Conservation (phyloP, 1,284 basidiomycete genomes). For the Tilletia indica region DNA sequence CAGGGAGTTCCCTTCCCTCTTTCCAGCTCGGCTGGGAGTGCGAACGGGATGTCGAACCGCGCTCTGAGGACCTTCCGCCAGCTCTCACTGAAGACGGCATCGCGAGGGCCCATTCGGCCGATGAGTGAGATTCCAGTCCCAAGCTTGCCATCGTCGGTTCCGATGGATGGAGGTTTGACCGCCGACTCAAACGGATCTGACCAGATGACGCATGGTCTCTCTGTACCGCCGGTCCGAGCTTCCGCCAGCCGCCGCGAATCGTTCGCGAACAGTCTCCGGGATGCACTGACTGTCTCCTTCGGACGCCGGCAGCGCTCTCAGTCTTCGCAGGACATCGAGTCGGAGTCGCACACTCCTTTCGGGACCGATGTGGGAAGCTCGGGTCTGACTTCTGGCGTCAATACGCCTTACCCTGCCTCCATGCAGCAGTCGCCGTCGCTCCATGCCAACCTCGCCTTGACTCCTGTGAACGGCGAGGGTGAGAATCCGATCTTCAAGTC, state of each 20-base stretch:
- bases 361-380: neutral
- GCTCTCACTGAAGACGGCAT: constrained; percentile 3
- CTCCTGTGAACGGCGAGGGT: neutral
- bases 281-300: constrained; percentile 10
- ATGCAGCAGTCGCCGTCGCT: constrained; percentile 1
- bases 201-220: neutral
- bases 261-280: constrained; percentile 3
- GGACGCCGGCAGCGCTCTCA: constrained; percentile 14
- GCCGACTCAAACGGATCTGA: neutral
- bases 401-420: neutral
- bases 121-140: neutral
- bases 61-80: constrained; percentile 5
- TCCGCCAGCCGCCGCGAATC: neutral
- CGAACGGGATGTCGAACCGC: constrained; percentile 9
- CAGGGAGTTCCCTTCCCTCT: neutral
- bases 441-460: constrained; percentile 3
- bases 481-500: neutral
- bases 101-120: neutral
- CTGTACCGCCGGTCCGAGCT: neutral
- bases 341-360: neutral
- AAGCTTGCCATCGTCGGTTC: no score
- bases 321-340: constrained; percentile 8
- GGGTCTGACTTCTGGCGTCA: neutral
- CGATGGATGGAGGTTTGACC: no score
- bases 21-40: neutral